Evolutionary conservation across 148 eudicot genomes (phyloP).

Genomic region (Limonium bicolor): DNA sequence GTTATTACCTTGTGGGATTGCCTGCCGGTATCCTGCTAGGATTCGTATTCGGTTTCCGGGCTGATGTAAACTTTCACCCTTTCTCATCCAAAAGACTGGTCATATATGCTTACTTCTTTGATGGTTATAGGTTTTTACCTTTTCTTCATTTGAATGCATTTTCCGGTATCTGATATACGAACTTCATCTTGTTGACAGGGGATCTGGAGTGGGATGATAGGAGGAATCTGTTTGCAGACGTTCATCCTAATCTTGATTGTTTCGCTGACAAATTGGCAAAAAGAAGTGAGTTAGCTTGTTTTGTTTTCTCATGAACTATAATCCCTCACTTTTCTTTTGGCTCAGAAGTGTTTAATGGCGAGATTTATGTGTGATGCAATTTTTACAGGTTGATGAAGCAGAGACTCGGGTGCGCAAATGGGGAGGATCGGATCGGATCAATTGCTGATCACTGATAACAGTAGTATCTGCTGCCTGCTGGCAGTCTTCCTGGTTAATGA

Average conservation of each 20-base stretch:
- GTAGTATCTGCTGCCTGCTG: too few species aligned
- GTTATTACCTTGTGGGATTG: slow-evolving; percentile 61
- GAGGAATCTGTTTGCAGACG: slow-evolving; percentile 64
- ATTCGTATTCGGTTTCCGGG: slow-evolving; percentile 39
- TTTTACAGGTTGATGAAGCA: slow-evolving; percentile 47
- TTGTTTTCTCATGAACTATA: neutral
- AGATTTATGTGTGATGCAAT: neutral
- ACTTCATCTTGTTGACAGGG: slow-evolving; percentile 29
- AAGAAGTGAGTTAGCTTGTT: slow-evolving; percentile 38
- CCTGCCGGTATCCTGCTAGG: slow-evolving; percentile 70
- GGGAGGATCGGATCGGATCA: slow-evolving; percentile 87
- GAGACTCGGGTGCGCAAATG: slow-evolving; percentile 47
- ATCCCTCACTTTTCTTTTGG: neutral
- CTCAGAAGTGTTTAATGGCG: neutral
- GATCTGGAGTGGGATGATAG: slow-evolving; percentile 82
- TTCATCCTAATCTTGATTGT: slow-evolving; percentile 31
- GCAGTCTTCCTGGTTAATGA: too few species aligned
- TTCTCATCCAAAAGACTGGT: neutral
- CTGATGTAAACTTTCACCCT: slow-evolving; percentile 21
- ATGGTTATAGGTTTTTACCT: neutral
- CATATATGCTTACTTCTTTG: neutral
- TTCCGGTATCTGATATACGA: neutral
- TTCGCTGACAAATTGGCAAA: slow-evolving; percentile 50
- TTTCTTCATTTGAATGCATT: neutral
- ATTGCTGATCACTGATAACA: slow-evolving; percentile 18